Percentiles rank a stretch among this genome's conserved stretches.
Evolutionary conservation across 257 asterid genomes (phyloP).

Genomic region (Plantago ovata): DNA sequence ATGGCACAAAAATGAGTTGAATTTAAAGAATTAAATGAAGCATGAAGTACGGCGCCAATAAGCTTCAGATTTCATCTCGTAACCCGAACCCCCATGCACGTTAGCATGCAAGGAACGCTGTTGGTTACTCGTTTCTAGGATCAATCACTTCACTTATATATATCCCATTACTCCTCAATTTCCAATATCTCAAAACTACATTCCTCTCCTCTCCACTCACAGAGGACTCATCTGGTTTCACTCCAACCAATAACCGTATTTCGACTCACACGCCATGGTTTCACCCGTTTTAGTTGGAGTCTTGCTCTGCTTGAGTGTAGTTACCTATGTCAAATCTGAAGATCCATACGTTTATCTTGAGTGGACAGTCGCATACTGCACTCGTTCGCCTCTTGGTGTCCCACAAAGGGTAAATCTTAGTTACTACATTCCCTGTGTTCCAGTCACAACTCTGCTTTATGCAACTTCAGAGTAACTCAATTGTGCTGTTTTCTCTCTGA

Average conservation of each 20-base stretch:
- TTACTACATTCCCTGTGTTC: background rate
- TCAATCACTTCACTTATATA: slow-evolving; percentile 26
- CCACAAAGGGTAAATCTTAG: slow-evolving; percentile 50
- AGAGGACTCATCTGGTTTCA: background rate
- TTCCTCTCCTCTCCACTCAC: background rate
- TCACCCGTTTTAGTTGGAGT: slow-evolving; percentile 27
- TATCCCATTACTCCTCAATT: slow-evolving; percentile 17
- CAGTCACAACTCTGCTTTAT: background rate
- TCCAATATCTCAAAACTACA: slow-evolving; percentile 1
- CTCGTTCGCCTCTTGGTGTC: slow-evolving; percentile 61
- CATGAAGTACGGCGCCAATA: slow-evolving; percentile 58
- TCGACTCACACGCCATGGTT: background rate
- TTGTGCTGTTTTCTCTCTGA: background rate
- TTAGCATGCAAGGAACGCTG: slow-evolving; percentile 30
- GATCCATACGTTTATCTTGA: slow-evolving; percentile 48
- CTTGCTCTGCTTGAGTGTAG: slow-evolving; percentile 34
- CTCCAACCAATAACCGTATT: background rate
- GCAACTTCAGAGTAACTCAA: background rate
- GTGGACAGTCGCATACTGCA: slow-evolving; percentile 60
- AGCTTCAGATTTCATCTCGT: slow-evolving; percentile 47
- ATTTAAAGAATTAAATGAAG: slow-evolving; percentile 32
- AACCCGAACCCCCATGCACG: slow-evolving; percentile 33
- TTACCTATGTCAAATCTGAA: slow-evolving; percentile 39
- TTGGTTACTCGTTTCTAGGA: slow-evolving; percentile 16
- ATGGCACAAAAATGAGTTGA: slow-evolving; percentile 15